Evolutionary conservation across 2,329 filamentous ascomycete species (phyloP).

Genomic region (Sporothrix phasma): DNA sequence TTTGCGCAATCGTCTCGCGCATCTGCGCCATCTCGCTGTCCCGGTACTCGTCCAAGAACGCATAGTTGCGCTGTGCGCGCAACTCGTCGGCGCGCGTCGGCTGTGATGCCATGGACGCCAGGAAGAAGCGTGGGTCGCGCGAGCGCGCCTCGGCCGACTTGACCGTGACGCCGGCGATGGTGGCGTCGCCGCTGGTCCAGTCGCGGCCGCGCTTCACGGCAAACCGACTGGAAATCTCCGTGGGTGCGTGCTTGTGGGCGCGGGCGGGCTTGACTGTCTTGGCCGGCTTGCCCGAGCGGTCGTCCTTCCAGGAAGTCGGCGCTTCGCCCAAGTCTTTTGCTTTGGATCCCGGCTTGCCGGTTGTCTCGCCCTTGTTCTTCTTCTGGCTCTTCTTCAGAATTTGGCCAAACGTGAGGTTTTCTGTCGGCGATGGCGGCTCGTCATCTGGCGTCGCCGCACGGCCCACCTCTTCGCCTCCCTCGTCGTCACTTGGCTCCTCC

Average conservation of each 20-base stretch:
- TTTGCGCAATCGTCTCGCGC: conserved; percentile 52
- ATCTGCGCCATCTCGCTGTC: conserved; percentile 72
- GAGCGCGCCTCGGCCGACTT: conserved; percentile 30
- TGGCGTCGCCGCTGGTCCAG: conserved; percentile 17
- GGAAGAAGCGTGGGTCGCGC: conserved; percentile 85
- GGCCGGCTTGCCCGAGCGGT: conserved; percentile 24
- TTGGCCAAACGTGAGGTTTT: conserved; percentile 15
- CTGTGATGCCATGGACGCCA: conserved; percentile 40
- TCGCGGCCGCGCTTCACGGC: conserved; percentile 74
- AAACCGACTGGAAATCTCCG: conserved; percentile 69
- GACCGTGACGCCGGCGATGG: conserved; percentile 40
- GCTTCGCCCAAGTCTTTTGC: not conserved
- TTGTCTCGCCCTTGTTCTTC: not conserved
- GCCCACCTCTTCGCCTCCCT: not conserved
- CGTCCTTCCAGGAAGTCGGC: conserved; percentile 22
- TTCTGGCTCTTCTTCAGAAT: conserved; percentile 14
- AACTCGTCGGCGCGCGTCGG: conserved; percentile 37
- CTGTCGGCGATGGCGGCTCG: conserved; percentile 7
- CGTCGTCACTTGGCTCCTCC: conserved; percentile 17
- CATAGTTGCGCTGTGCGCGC: conserved; percentile 62
- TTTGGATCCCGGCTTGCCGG: not conserved
- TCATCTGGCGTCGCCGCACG: conserved; percentile 14
- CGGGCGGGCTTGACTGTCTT: conserved; percentile 25
- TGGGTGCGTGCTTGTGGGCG: conserved; percentile 77
- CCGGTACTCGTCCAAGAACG: conserved; percentile 80